Evolutionary conservation across 192 early-diverging fungal genomes (phyloP).

Genomic region (Rhizophagus clarus): DNA sequence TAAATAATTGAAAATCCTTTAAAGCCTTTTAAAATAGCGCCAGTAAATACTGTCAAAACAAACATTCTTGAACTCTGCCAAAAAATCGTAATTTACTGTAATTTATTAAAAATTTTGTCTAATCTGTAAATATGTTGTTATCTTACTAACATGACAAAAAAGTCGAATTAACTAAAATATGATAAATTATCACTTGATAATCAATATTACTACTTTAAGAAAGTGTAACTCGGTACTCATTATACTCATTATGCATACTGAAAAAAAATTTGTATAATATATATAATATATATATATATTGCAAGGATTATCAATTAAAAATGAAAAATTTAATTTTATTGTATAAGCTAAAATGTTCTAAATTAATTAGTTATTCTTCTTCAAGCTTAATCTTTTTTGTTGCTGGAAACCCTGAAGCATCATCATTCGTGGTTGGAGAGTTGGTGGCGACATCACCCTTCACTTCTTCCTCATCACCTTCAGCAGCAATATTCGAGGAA

Average conservation of each 20-base stretch:
- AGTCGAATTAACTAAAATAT: not conserved
- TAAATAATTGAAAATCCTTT: not conserved
- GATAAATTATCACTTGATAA: too few relatives aligned
- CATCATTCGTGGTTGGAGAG: not conserved
- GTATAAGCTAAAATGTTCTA: too few relatives aligned
- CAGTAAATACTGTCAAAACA: not conserved
- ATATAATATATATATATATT: too few relatives aligned
- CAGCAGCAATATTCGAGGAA: not conserved
- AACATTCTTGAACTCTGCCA: not conserved
- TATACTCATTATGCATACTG: too few relatives aligned
- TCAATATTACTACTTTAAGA: too few relatives aligned
- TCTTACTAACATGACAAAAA: not conserved
- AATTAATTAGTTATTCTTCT: not conserved
- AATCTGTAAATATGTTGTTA: not conserved
- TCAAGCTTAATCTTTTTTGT: not conserved
- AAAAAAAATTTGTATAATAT: too few relatives aligned
- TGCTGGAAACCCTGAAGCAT: not conserved
- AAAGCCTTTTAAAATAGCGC: not conserved
- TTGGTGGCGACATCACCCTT: not conserved
- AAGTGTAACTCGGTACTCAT: too few relatives aligned
- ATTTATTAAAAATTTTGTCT: not conserved
- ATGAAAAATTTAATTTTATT: too few relatives aligned
- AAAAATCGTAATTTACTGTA: not conserved
- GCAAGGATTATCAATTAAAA: too few relatives aligned
- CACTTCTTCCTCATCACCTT: not conserved